Evolutionary conservation across 768 basidiomycete genomes (phyloP).

Genomic region (Phylloporus scabripes): DNA sequence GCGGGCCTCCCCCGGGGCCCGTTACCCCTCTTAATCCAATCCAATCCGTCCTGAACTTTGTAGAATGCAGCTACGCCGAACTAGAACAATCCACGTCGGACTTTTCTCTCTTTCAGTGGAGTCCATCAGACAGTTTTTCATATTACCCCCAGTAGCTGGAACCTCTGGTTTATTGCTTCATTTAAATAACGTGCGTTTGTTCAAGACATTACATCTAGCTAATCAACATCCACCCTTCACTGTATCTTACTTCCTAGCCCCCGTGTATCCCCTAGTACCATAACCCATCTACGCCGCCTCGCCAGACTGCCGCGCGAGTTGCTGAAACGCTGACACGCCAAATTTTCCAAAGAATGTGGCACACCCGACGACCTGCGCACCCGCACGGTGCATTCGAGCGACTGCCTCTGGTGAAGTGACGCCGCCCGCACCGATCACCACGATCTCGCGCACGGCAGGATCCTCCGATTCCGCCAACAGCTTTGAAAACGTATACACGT

Average conservation of each 20-base stretch:
- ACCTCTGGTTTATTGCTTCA: constrained; percentile 28
- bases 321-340: constrained; percentile 51
- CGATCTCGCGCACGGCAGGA: constrained; percentile 42
- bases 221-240: constrained; percentile 5
- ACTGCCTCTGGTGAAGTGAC: constrained; percentile 58
- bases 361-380: constrained; percentile 66
- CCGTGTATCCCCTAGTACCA: background rate
- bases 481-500: constrained; percentile 56
- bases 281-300: background rate
- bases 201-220: constrained; percentile 10
- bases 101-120: constrained; percentile 21
- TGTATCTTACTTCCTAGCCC: constrained; percentile 18
- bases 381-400: constrained; percentile 65
- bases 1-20: background rate
- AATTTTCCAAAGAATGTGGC: constrained; percentile 52
- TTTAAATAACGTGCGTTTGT: constrained; percentile 7
- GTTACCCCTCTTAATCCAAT: constrained; percentile 1
- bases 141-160: constrained; percentile 15
- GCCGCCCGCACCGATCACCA: constrained; percentile 79
- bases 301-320: constrained; percentile 19
- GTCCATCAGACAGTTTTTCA: constrained; percentile 16
- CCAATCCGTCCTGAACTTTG: constrained; percentile 13
- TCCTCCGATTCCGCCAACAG: constrained; percentile 42
- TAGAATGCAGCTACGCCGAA: background rate
- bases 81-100: constrained; percentile 11